Percentiles rank a stretch among this genome's conserved stretches.
phyloP scores from a whole-genome alignment of 2,329 filamentous ascomycete species.

The Botrytis fabae region DNA sequence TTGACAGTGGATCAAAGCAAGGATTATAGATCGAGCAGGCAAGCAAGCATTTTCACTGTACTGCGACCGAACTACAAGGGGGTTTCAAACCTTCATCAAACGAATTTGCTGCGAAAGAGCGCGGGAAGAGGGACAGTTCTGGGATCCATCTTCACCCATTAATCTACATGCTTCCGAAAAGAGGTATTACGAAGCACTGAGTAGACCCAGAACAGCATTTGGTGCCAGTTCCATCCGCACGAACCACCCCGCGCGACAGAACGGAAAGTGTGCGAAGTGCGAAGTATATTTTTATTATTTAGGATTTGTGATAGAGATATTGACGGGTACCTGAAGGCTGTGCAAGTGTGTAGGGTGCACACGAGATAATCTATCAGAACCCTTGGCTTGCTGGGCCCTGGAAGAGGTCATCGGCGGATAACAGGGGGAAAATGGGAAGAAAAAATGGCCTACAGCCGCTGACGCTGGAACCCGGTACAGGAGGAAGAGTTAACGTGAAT shows the following conservation, averaged over 20 bases:
- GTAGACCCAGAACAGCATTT: slow-evolving; percentile 12
- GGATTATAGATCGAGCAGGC: slow-evolving; percentile 9
- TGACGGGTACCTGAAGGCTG: slow-evolving; percentile 32
- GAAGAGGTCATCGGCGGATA: slow-evolving; percentile 26
- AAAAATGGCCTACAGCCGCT: slow-evolving; percentile 39
- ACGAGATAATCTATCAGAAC: slow-evolving; percentile 29
- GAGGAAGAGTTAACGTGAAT: slow-evolving; percentile 24
- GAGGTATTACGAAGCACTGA: slow-evolving; percentile 8
- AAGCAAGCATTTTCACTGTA: neutral
- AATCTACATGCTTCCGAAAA: slow-evolving; percentile 7
- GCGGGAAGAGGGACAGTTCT: neutral
- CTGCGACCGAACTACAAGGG: slow-evolving; percentile 6
- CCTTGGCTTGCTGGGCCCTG: slow-evolving; percentile 19
- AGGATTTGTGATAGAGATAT: slow-evolving; percentile 28
- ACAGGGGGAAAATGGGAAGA: slow-evolving; percentile 36
- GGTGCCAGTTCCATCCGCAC: slow-evolving; percentile 24
- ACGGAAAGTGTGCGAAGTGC: slow-evolving; percentile 21
- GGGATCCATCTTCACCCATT: neutral
- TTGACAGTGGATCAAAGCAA: slow-evolving; percentile 18
- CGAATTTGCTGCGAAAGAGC: neutral
- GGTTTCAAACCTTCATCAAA: neutral
- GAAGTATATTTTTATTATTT: slow-evolving; percentile 26
- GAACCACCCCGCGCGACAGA: slow-evolving; percentile 26
- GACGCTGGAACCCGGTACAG: slow-evolving; percentile 31
- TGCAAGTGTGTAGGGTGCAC: slow-evolving; percentile 27